Conservation (phyloP, 2,329 filamentous ascomycete species). For the Alternaria hordeiaustralica region DNA sequence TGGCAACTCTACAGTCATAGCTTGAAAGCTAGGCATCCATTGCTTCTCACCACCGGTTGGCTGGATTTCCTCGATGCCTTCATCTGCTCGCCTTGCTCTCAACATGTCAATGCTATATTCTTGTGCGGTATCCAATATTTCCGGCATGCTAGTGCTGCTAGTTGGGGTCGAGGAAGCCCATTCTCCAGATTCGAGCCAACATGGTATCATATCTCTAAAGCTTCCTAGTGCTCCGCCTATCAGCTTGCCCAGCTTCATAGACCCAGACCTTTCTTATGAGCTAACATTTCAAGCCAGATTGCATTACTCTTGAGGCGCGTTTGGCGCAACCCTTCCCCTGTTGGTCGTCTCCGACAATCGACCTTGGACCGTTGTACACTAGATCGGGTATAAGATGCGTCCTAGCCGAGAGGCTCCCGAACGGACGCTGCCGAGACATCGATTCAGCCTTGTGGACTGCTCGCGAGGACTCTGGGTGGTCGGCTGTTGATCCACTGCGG, state of each 20-base stretch:
- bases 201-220: background rate
- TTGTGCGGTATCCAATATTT: background rate
- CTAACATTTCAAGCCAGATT: background rate
- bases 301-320: background rate
- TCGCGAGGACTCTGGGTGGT: background rate
- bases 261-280: background rate
- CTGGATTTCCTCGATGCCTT: background rate
- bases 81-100: background rate
- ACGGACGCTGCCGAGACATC: background rate
- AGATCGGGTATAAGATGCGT: background rate
- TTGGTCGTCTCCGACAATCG: background rate
- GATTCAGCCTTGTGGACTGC: conserved; percentile 3
- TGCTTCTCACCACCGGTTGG: conserved; percentile 9
- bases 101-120: background rate
- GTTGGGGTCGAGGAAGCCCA: background rate
- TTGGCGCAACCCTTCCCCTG: background rate
- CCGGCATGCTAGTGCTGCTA: background rate
- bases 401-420: background rate
- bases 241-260: background rate
- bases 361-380: background rate
- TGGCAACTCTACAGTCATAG: conserved; percentile 1
- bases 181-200: background rate
- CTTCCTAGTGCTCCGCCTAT: background rate
- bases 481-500: conserved; percentile 10
- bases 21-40: conserved; percentile 15